Base-by-base conservation (phyloP, 306 rosid genomes). In the Benincasa hispida region DNA sequence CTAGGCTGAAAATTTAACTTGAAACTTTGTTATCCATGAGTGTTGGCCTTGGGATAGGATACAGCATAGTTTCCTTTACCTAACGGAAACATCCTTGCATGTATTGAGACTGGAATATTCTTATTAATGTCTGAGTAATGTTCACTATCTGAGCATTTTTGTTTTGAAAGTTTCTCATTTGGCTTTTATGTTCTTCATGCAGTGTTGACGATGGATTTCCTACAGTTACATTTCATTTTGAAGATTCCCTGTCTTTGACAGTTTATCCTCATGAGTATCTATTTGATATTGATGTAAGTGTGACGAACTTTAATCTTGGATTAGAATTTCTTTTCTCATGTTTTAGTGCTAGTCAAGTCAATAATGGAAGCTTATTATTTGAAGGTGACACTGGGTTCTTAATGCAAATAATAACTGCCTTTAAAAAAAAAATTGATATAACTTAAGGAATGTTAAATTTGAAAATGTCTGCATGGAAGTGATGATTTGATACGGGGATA, bases 131-230 rank as follows among this genome's bases (percentile, higher is more conserved):
- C 27, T 6, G 41, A 18, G 25, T 17, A 50, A 1, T 10, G 47
- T 47, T 70, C 41, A 27, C 51, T 70, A 25, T 24, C 14, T 70
- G 6, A 8, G 14, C 7, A 2, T 70, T 47, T 22, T 4, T 34
- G 3, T 10, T 13, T 17, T 5, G 18, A 22, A 72, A 30, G 76
- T 28, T 72, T 21, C 76, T 72, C 9, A 48, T 50, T 18, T 72
- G 60, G 10, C 19, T 51, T 72, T 72, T 50, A 50, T 72, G 42
- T 28, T 72, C 41, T 62, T 79, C 79, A 67, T 82, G 86, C 90
- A 89, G 91, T 1, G 39, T 87, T 42, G 89, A 89, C 65, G 75
- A 78, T 8, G 86, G 79, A 78, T 89, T 89, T 81, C 91, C 93
- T 3, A 32, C 5, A 19, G 79, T 89, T 72, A 86, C 76, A 74